A percentile compares a stretch with the other conserved stretches of the same genome.
Conservation (phyloP, 2,329 filamentous ascomycete species). For the Claviceps monticola region DNA sequence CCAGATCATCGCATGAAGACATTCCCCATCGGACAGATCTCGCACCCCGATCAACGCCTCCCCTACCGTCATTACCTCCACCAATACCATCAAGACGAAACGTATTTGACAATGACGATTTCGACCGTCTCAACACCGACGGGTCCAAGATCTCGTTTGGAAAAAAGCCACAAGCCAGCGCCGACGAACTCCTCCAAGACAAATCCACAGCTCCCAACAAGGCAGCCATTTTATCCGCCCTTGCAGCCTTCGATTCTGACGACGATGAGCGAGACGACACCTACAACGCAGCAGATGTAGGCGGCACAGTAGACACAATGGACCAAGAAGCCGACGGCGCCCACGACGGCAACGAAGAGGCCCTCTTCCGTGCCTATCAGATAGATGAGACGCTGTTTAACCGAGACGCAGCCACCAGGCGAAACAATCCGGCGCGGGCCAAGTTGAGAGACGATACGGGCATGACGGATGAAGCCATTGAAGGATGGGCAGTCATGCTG, state of each 20-base stretch:
- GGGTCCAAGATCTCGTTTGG: slow-evolving; percentile 64
- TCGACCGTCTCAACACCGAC: slow-evolving; percentile 56
- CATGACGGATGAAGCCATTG: slow-evolving; percentile 87
- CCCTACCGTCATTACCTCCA: slow-evolving; percentile 20
- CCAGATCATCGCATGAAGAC: slow-evolving; percentile 16
- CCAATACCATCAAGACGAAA: slow-evolving; percentile 49
- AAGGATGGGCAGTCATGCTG: slow-evolving; percentile 89
- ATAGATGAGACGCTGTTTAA: slow-evolving; percentile 51
- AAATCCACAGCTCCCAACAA: slow-evolving; percentile 55
- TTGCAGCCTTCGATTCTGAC: slow-evolving; percentile 81
- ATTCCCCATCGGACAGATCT: slow-evolving; percentile 23
- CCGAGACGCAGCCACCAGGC: slow-evolving; percentile 56
- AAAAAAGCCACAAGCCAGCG: slow-evolving; percentile 49
- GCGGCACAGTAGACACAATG: slow-evolving; percentile 68
- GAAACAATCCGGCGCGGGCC: slow-evolving; percentile 43
- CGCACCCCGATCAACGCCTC: slow-evolving; percentile 46
- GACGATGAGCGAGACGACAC: slow-evolving; percentile 96
- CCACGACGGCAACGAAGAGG: slow-evolving; percentile 49
- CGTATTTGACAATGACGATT: slow-evolving; percentile 66
- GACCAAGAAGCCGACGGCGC: slow-evolving; percentile 36
- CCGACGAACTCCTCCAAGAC: slow-evolving; percentile 59
- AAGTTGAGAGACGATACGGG: slow-evolving; percentile 62
- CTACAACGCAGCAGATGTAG: slow-evolving; percentile 85
- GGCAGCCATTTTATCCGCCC: slow-evolving; percentile 74
- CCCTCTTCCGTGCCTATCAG: slow-evolving; percentile 60